Conservation (phyloP, 495 filamentous ascomycete species). For the Tuber umbilicatum region DNA sequence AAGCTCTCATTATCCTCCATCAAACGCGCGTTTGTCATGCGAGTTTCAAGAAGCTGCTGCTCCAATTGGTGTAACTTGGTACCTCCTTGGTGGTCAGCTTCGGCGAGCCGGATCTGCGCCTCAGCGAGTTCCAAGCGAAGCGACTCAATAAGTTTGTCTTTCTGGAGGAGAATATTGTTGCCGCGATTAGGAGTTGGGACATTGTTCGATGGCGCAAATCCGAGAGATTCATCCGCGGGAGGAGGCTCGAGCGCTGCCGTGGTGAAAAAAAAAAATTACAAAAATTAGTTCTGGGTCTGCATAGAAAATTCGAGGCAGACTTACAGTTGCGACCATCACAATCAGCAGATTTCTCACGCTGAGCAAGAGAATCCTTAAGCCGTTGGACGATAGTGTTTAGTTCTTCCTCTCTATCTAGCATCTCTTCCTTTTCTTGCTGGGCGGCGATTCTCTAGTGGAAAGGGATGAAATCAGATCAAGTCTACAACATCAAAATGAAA, state of each 20-base stretch:
- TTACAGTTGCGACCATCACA: slow-evolving; percentile 34
- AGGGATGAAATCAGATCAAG: slow-evolving; percentile 22
- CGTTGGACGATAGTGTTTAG: slow-evolving; percentile 81
- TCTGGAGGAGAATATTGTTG: slow-evolving; percentile 81
- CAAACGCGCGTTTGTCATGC: slow-evolving; percentile 86
- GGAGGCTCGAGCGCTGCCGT: slow-evolving; percentile 23
- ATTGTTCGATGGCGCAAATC: slow-evolving; percentile 86
- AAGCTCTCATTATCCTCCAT: slow-evolving; percentile 99
- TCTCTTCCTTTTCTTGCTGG: slow-evolving; percentile 85
- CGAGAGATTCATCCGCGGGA: slow-evolving; percentile 54
- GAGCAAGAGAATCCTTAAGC: slow-evolving; percentile 76
- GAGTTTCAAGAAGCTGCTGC: slow-evolving; percentile 75
- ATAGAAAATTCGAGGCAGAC: slow-evolving; percentile 26
- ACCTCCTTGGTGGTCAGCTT: slow-evolving; percentile 86
- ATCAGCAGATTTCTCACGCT: slow-evolving; percentile 43
- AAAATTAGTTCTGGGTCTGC: slow-evolving; percentile 50
- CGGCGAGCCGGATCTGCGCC: slow-evolving; percentile 88
- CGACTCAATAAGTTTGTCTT: slow-evolving; percentile 91
- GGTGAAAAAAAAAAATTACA: no score
- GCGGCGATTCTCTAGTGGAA: slow-evolving; percentile 59
- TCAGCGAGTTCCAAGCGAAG: slow-evolving; percentile 87
- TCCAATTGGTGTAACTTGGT: slow-evolving; percentile 80
- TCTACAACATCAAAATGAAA: neutral
- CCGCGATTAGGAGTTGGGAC: slow-evolving; percentile 67
- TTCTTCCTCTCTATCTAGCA: slow-evolving; percentile 73